Conservation (phyloP, 2,329 filamentous ascomycete genomes). For the Fusarium sp. region DNA sequence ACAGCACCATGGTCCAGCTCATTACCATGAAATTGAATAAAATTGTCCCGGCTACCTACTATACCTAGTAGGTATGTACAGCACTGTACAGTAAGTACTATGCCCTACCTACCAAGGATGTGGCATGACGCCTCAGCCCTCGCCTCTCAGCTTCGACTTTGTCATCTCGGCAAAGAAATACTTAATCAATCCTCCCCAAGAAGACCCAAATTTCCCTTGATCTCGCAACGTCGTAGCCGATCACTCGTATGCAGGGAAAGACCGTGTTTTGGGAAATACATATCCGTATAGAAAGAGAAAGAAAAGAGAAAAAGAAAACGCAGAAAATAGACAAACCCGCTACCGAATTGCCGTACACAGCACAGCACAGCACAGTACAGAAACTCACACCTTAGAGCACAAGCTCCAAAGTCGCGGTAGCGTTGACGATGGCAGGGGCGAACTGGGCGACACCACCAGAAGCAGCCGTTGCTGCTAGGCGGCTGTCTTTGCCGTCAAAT, state of each 20-base stretch:
- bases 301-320: neutral
- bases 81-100: neutral
- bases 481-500: slow-evolving; percentile 19
- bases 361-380: slow-evolving; percentile 3
- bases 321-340: slow-evolving; percentile 12
- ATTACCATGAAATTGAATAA: slow-evolving; percentile 32
- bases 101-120: slow-evolving; percentile 3
- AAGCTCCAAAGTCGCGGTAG: slow-evolving; percentile 33
- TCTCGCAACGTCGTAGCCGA: slow-evolving; percentile 37
- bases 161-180: slow-evolving; percentile 35
- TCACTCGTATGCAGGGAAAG: slow-evolving; percentile 36
- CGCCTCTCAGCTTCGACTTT: slow-evolving; percentile 26
- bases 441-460: slow-evolving; percentile 26
- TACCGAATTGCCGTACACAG: slow-evolving; percentile 14
- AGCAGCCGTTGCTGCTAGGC: slow-evolving; percentile 18
- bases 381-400: slow-evolving; percentile 5
- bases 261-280: slow-evolving; percentile 19
- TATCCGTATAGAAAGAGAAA: neutral
- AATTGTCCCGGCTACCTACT: slow-evolving; percentile 26
- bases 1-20: slow-evolving; percentile 15
- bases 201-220: slow-evolving; percentile 36
- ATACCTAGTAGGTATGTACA: slow-evolving; percentile 5
- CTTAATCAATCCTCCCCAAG: slow-evolving; percentile 13
- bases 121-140: slow-evolving; percentile 14
- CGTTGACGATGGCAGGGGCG: slow-evolving; percentile 30